Percentiles rank a stretch among this genome's conserved stretches.
Conservation (phyloP, 1,284 basidiomycete genomes). For the Malassezia restricta region DNA sequence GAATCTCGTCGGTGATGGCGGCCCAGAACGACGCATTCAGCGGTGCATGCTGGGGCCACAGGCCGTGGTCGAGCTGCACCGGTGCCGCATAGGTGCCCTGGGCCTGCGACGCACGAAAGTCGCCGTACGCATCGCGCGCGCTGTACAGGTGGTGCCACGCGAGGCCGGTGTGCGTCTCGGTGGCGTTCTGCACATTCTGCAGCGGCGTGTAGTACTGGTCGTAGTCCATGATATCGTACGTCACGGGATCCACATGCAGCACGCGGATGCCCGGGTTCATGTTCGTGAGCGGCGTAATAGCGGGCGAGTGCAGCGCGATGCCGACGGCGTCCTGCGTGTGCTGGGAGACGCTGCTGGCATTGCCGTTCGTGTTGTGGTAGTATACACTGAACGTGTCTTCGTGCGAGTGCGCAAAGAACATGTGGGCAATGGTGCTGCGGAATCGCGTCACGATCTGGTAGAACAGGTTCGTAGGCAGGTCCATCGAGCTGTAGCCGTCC, state of each 20-base stretch:
- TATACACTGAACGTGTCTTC: constrained; percentile 68
- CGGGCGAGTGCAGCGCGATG: constrained; percentile 55
- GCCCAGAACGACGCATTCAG: constrained; percentile 76
- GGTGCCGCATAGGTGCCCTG: not conserved
- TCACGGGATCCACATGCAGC: constrained; percentile 61
- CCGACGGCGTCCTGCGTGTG: constrained; percentile 13
- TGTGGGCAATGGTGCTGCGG: constrained; percentile 61
- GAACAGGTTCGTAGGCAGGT: constrained; percentile 31
- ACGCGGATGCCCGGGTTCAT: constrained; percentile 66
- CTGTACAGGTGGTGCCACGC: constrained; percentile 61
- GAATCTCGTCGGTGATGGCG: constrained; percentile 62
- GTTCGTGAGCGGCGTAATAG: constrained; percentile 61
- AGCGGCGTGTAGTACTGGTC: constrained; percentile 36
- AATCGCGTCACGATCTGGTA: constrained; percentile 61
- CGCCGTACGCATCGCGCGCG: constrained; percentile 57
- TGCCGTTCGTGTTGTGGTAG: constrained; percentile 60
- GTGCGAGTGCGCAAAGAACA: constrained; percentile 70
- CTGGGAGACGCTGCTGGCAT: constrained; percentile 1
- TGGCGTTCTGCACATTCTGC: constrained; percentile 34
- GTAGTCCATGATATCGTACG: constrained; percentile 40
- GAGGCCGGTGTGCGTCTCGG: constrained; percentile 56
- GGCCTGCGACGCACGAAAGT: constrained; percentile 46
- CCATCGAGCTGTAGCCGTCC: constrained; percentile 55
- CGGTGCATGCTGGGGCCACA: constrained; percentile 58
- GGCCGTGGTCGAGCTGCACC: constrained; percentile 2